Conservation (phyloP, 495 filamentous ascomycete genomes). For the Xylaria nigripes region DNA sequence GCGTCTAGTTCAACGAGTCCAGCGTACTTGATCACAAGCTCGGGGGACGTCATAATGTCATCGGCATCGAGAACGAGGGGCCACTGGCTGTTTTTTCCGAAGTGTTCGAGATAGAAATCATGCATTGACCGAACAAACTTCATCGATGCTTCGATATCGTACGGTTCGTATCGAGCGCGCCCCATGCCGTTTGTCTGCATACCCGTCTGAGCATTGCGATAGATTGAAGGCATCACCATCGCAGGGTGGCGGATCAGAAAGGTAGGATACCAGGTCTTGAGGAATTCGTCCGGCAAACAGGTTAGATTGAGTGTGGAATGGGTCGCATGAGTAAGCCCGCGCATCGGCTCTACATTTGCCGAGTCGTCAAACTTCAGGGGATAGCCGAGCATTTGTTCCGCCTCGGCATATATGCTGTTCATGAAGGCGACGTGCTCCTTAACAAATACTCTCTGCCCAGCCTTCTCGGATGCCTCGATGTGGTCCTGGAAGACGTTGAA, state of each 20-base stretch:
- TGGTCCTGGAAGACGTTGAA: constrained; percentile 24
- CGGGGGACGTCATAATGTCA: constrained; percentile 33
- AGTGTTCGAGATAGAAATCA: constrained; percentile 28
- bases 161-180: constrained; percentile 11
- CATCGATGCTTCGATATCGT: constrained; percentile 20
- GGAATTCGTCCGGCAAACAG: constrained; percentile 31
- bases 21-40: constrained; percentile 27
- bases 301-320: constrained; percentile 31
- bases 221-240: constrained; percentile 31
- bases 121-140: constrained; percentile 31
- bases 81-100: constrained; percentile 12
- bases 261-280: constrained; percentile 28
- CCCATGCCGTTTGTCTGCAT: neutral
- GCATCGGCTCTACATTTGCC: neutral
- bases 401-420: constrained; percentile 13
- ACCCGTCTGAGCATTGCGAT: constrained; percentile 21
- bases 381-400: constrained; percentile 1
- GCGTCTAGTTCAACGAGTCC: constrained; percentile 32
- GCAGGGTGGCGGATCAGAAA: constrained; percentile 41
- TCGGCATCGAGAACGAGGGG: constrained; percentile 39
- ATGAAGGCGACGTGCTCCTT: constrained; percentile 34
- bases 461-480: constrained; percentile 16
- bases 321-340: constrained; percentile 1
- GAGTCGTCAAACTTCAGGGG: neutral
- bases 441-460: constrained; percentile 28